These are phyloP conservation scores for Sarocladium oryzae DNA, from an alignment of 2,329 filamentous ascomycete species.

Conservation along the genomic window DNA sequence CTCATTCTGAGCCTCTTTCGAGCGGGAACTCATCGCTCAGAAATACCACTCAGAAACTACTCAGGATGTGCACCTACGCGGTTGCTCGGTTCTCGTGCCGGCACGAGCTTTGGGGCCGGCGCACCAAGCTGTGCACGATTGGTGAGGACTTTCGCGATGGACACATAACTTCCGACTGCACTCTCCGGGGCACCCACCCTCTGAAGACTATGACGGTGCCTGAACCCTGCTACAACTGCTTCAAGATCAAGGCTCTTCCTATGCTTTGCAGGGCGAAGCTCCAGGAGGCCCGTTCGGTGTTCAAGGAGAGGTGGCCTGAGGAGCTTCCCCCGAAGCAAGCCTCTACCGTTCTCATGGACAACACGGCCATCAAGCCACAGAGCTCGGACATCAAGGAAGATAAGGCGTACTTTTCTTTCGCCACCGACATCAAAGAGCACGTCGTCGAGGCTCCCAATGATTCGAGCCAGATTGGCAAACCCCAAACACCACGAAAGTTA, in stretches of 20 bases:
- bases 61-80: slow-evolving; percentile 22
- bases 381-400: neutral
- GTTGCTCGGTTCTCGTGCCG: slow-evolving; percentile 20
- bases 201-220: slow-evolving; percentile 16
- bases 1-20: too few relatives aligned
- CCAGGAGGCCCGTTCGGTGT: slow-evolving; percentile 10
- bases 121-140: slow-evolving; percentile 17
- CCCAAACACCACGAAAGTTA: neutral
- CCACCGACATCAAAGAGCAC: neutral
- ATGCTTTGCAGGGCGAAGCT: slow-evolving; percentile 14
- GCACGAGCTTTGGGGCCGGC: slow-evolving; percentile 21
- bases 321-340: neutral
- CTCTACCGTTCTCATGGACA: too few relatives aligned
- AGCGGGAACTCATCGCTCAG: too few relatives aligned
- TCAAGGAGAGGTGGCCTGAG: slow-evolving; percentile 11
- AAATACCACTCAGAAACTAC: too few relatives aligned
- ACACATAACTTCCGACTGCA: slow-evolving; percentile 15
- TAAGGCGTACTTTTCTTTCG: too few relatives aligned
- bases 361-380: neutral
- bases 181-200: slow-evolving; percentile 16
- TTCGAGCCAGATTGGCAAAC: neutral
- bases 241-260: slow-evolving; percentile 15
- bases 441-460: neutral
- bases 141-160: slow-evolving; percentile 14
- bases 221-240: slow-evolving; percentile 19